These are phyloP conservation scores for Echinochloa phyllopogon DNA, from an alignment of 176 grass and related monocot species.

Conservation along the genomic window DNA sequence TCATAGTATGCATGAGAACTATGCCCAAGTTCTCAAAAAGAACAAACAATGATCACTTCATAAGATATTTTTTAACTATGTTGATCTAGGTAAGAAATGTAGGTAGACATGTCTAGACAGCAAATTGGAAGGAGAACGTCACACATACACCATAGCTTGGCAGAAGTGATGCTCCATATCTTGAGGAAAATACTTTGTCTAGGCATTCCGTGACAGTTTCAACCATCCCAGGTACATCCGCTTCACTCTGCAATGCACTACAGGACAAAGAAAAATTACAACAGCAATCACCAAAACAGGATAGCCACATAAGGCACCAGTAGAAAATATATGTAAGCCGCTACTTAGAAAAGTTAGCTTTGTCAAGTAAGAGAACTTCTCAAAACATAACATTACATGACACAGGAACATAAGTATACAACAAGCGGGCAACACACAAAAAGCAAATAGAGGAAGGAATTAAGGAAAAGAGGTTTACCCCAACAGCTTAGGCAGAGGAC, in stretches of 20 bases:
- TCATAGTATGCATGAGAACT: conserved; percentile 1
- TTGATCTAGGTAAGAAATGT: neutral
- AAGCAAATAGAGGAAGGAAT: neutral
- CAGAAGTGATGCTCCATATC: conserved; percentile 72
- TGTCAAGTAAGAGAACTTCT: neutral
- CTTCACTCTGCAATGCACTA: conserved; percentile 72
- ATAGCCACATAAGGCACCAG: neutral
- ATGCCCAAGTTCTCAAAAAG: neutral
- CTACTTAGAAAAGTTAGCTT: neutral
- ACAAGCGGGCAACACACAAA: neutral
- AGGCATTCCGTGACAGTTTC: conserved; percentile 75
- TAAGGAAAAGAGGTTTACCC: conserved; percentile 46
- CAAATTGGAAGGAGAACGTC: neutral
- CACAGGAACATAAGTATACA: neutral
- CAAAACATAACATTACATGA: neutral
- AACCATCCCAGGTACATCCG: conserved; percentile 51
- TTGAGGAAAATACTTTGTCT: conserved; percentile 90
- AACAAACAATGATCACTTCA: neutral
- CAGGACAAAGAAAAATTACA: conserved; percentile 14
- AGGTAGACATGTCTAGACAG: neutral
- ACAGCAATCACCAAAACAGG: conserved; percentile 2
- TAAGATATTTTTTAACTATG: neutral
- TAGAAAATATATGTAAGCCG: neutral
- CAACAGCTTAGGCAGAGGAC: conserved; percentile 69
- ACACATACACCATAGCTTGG: conserved; percentile 65